These are phyloP conservation scores for Hibiscus mutabilis DNA, from an alignment of 345 rosid species.

Conservation along the genomic window DNA sequence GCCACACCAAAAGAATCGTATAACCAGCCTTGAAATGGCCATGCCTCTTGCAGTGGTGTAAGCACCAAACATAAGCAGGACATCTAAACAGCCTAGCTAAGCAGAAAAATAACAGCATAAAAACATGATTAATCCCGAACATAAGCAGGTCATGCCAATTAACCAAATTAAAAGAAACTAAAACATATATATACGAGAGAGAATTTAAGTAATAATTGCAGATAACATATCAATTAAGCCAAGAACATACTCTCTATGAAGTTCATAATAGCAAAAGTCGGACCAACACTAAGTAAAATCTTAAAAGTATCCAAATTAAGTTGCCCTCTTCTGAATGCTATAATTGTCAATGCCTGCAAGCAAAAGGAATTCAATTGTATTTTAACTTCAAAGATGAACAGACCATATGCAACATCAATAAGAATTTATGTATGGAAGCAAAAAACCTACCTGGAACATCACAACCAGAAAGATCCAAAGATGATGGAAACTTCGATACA, in stretches of 20 bases:
- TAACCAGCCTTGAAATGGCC: slow-evolving; percentile 93
- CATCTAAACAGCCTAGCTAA: slow-evolving; percentile 70
- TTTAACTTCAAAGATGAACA: slow-evolving; percentile 7
- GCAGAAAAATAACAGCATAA: slow-evolving; percentile 18
- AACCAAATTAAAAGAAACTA: neutral
- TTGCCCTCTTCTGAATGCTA: slow-evolving; percentile 64
- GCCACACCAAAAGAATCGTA: slow-evolving; percentile 85
- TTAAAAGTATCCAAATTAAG: slow-evolving; percentile 63
- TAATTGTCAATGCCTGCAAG: slow-evolving; percentile 67
- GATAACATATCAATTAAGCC: slow-evolving; percentile 2
- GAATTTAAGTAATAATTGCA: slow-evolving; percentile 8
- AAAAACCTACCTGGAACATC: slow-evolving; percentile 80
- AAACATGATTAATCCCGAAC: neutral
- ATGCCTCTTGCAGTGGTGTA: slow-evolving; percentile 87
- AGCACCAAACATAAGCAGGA: slow-evolving; percentile 88
- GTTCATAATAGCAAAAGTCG: slow-evolving; percentile 83
- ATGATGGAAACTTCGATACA: slow-evolving; percentile 87
- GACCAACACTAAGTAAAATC: slow-evolving; percentile 77
- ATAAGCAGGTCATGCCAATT: neutral
- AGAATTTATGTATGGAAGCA: slow-evolving; percentile 2
- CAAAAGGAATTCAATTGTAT: slow-evolving; percentile 8
- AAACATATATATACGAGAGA: neutral
- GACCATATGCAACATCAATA: neutral
- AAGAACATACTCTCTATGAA: slow-evolving; percentile 64
- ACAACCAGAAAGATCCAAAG: slow-evolving; percentile 91